phyloP scores from a whole-genome alignment of 208 protist species.

The Phytomonas francai region DNA sequence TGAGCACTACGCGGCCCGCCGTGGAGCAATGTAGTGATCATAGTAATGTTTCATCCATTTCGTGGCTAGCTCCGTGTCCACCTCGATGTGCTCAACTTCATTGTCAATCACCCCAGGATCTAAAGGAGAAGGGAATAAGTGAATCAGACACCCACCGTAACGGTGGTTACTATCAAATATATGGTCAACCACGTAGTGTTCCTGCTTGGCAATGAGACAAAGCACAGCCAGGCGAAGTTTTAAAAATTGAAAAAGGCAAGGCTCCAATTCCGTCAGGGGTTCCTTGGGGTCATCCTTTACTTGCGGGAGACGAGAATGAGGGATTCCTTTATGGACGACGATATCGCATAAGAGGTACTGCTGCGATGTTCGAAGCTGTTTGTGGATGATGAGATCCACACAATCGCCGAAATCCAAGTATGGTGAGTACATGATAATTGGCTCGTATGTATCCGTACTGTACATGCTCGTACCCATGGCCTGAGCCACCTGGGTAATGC shows the following conservation, averaged over 20 bases:
- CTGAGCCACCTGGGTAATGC: slow-evolving; percentile 68
- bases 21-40: slow-evolving; percentile 60
- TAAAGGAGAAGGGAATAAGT: slow-evolving; percentile 76
- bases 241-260: slow-evolving; percentile 78
- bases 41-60: slow-evolving; percentile 86
- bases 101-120: slow-evolving; percentile 79
- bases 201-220: slow-evolving; percentile 63
- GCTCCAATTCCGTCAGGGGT: slow-evolving; percentile 60
- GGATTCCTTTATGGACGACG: slow-evolving; percentile 71
- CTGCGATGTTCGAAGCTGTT: slow-evolving; percentile 71
- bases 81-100: slow-evolving; percentile 70
- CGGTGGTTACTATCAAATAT: slow-evolving; percentile 70
- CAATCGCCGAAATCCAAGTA: slow-evolving; percentile 76
- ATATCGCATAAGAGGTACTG: slow-evolving; percentile 82
- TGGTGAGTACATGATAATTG: slow-evolving; percentile 70
- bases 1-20: too few relatives aligned
- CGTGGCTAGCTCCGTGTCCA: slow-evolving; percentile 70
- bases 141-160: slow-evolving; percentile 81
- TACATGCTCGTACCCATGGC: slow-evolving; percentile 86
- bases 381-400: slow-evolving; percentile 57
- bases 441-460: slow-evolving; percentile 39
- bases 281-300: slow-evolving; percentile 48
- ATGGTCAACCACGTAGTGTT: slow-evolving; percentile 85
- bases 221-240: slow-evolving; percentile 75
- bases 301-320: slow-evolving; percentile 49